phyloP scores from a whole-genome alignment of 2,329 filamentous ascomycete genomes.

The Sporothrix protearum region DNA sequence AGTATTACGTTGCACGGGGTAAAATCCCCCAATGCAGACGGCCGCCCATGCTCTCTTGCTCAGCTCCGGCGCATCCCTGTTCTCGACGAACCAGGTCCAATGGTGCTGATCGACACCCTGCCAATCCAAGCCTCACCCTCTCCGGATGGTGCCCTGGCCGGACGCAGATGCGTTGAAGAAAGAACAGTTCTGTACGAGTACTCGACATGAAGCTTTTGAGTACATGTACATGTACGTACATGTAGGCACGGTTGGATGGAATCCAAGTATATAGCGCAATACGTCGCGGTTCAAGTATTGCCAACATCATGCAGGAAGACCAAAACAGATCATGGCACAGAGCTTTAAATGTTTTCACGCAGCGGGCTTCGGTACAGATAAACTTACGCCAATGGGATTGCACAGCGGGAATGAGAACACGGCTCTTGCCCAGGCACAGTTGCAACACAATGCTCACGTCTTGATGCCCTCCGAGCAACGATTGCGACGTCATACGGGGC shows the following conservation, averaged over 20 bases:
- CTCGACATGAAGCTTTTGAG: neutral
- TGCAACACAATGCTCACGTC: neutral
- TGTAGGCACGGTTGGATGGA: too few relatives aligned
- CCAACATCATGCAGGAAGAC: neutral
- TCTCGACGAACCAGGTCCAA: neutral
- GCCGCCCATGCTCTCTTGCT: neutral
- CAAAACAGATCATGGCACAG: neutral
- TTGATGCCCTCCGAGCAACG: neutral
- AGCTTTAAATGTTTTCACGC: neutral
- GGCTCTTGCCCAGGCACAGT: neutral
- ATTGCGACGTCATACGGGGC: conserved; percentile 15
- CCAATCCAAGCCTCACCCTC: neutral
- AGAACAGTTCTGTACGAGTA: neutral
- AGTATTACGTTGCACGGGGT: neutral
- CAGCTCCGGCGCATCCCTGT: conserved; percentile 6
- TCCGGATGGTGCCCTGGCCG: neutral
- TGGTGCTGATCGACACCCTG: neutral
- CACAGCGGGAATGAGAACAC: neutral
- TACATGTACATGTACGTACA: neutral
- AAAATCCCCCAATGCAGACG: neutral
- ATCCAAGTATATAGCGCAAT: neutral
- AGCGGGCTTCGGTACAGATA: neutral
- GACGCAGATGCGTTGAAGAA: conserved; percentile 9
- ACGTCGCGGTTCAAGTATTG: neutral
- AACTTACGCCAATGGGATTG: neutral